Evolutionary conservation across 2,329 filamentous ascomycete genomes (phyloP).

Genomic region (Knoxdaviesia proteae): DNA sequence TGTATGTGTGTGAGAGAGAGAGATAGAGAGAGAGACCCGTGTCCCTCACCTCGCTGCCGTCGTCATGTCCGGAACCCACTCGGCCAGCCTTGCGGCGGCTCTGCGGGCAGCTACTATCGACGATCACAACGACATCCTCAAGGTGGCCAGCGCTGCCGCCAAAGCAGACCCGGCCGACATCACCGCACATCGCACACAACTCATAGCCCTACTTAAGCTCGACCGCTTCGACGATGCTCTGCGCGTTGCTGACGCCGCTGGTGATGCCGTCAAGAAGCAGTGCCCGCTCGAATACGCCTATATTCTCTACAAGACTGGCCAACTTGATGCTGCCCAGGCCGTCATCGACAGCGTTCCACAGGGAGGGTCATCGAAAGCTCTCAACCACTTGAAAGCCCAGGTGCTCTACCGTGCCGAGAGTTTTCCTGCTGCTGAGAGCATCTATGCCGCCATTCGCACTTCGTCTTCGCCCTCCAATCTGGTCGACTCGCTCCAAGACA

Average conservation of each 20-base stretch:
- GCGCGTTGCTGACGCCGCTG: conserved; percentile 42
- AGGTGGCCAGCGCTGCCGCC: conserved; percentile 38
- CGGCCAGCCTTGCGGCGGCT: conserved; percentile 29
- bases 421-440: conserved; percentile 42
- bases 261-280: conserved; percentile 34
- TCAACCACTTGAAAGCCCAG: conserved; percentile 39
- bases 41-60: background rate
- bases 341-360: background rate
- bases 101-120: conserved; percentile 34
- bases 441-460: conserved; percentile 23
- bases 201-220: conserved; percentile 59
- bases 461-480: no score
- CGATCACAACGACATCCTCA: conserved; percentile 56
- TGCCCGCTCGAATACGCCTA: conserved; percentile 56
- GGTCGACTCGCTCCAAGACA: conserved; percentile 25
- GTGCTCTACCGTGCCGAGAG: conserved; percentile 55
- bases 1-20: no score
- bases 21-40: background rate
- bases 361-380: conserved; percentile 13
- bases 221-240: conserved; percentile 66
- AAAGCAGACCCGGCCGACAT: conserved; percentile 37
- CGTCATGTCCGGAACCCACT: conserved; percentile 10
- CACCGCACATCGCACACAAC: conserved; percentile 45
- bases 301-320: conserved; percentile 62
- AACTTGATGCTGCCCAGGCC: conserved; percentile 37